These are phyloP conservation scores for Ascochyta fabae DNA, from an alignment of 2,329 filamentous ascomycete genomes.

Conservation along the genomic window DNA sequence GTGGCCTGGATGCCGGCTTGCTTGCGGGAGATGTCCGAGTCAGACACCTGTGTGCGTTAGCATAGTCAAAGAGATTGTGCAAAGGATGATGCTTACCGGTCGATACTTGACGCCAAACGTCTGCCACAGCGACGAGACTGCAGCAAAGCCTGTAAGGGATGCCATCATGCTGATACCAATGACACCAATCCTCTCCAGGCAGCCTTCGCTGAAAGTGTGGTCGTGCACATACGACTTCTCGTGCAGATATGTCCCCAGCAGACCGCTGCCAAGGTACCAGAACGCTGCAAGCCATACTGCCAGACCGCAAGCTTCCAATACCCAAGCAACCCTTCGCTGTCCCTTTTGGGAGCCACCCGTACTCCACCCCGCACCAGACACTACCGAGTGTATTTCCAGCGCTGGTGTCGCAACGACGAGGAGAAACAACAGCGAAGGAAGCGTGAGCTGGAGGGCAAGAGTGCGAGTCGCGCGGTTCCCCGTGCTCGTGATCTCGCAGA, in stretches of 20 bases:
- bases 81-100: conserved; percentile 51
- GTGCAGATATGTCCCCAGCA: conserved; percentile 63
- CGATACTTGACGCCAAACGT: conserved; percentile 72
- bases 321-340: conserved; percentile 66
- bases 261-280: conserved; percentile 74
- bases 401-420: conserved; percentile 79
- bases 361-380: conserved; percentile 64
- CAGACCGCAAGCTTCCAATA: conserved; percentile 68
- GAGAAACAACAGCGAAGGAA: conserved; percentile 73
- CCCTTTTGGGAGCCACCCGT: conserved; percentile 66
- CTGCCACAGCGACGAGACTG: conserved; percentile 87
- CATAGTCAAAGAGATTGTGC: background rate
- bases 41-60: conserved; percentile 60
- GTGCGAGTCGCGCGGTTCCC: conserved; percentile 71
- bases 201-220: conserved; percentile 61
- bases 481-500: conserved; percentile 82
- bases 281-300: conserved; percentile 73
- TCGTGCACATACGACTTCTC: conserved; percentile 51
- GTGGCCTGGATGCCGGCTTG: conserved; percentile 80
- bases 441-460: conserved; percentile 71
- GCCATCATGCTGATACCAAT: conserved; percentile 89
- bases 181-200: conserved; percentile 73
- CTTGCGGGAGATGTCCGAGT: conserved; percentile 77
- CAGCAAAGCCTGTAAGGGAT: conserved; percentile 84
- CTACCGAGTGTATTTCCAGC: conserved; percentile 74